Evolutionary conservation across 2,329 filamentous ascomycete species (phyloP).

Genomic region (Delphinella strobiligena): DNA sequence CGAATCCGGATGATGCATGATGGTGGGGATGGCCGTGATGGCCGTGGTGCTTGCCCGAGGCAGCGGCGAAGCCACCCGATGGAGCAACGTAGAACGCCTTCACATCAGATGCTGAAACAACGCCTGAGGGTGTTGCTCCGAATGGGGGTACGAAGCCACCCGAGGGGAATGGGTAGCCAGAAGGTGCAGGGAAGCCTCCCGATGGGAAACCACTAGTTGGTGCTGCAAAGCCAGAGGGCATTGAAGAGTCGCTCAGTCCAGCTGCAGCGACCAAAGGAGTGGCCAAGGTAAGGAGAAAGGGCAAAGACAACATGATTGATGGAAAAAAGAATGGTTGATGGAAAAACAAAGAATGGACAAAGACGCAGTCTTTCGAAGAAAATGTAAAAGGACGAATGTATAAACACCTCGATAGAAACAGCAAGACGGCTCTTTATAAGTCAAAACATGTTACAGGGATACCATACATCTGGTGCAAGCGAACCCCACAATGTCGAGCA

Average conservation of each 20-base stretch:
- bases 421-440: neutral
- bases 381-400: neutral
- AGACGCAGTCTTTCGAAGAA: neutral
- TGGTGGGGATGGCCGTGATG: neutral
- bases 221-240: neutral
- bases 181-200: neutral
- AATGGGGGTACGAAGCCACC: neutral
- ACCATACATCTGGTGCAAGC: too few relatives aligned
- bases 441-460: neutral
- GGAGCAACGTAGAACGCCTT: too few relatives aligned
- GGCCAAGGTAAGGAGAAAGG: conserved; percentile 13
- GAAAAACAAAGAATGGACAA: conserved; percentile 2
- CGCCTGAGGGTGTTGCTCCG: too few relatives aligned
- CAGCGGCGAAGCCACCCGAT: too few relatives aligned
- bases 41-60: neutral
- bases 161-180: neutral
- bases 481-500: too few relatives aligned
- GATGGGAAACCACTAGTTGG: neutral
- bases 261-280: conserved; percentile 22
- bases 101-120: too few relatives aligned
- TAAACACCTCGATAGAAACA: neutral
- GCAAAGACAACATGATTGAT: conserved; percentile 8
- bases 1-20: too few relatives aligned
- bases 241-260: conserved; percentile 25
- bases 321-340: conserved; percentile 5